Percentiles rank a stretch among this genome's conserved stretches.
Conservation (phyloP, 2,329 filamentous ascomycete species). For the Sporothrix brunneoviolacea region DNA sequence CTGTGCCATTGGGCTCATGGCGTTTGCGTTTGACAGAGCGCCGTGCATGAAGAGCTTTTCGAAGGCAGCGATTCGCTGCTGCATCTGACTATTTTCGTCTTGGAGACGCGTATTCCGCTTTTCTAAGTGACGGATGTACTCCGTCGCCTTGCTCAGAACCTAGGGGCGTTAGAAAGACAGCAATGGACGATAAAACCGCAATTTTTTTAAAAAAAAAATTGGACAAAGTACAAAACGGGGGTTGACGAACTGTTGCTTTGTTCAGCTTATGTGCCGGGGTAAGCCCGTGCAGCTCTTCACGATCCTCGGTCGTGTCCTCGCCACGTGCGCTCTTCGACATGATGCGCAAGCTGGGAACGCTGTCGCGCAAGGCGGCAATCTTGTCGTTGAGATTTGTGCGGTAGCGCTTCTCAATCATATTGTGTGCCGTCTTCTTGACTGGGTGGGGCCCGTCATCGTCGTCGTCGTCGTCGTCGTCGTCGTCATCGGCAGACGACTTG, state of each 20-base stretch:
- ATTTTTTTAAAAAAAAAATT: too few species aligned
- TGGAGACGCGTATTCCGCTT: constrained; percentile 77
- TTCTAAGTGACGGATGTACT: constrained; percentile 91
- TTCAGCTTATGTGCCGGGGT: constrained; percentile 90
- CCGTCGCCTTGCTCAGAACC: constrained; percentile 87
- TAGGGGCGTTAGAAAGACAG: too few species aligned
- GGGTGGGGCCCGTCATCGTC: constrained; percentile 49
- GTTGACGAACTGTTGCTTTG: constrained; percentile 77
- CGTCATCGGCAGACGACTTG: constrained; percentile 59
- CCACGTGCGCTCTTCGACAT: constrained; percentile 67
- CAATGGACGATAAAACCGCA: too few species aligned
- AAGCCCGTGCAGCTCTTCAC: constrained; percentile 73
- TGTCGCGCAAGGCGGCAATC: constrained; percentile 85
- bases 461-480: constrained; percentile 56
- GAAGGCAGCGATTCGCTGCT: constrained; percentile 66
- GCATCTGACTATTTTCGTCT: constrained; percentile 75
- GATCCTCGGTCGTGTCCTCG: constrained; percentile 64
- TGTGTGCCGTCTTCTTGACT: constrained; percentile 89
- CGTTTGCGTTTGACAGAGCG: constrained; percentile 54
- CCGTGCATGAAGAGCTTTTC: constrained; percentile 74
- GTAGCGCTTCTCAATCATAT: constrained; percentile 97
- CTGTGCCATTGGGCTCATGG: constrained; percentile 47
- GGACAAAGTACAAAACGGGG: too few species aligned
- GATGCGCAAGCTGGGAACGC: constrained; percentile 81
- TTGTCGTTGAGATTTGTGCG: constrained; percentile 96